Base-by-base conservation (phyloP, 1,139 yeast species). In the Debaryomyces sp. region DNA sequence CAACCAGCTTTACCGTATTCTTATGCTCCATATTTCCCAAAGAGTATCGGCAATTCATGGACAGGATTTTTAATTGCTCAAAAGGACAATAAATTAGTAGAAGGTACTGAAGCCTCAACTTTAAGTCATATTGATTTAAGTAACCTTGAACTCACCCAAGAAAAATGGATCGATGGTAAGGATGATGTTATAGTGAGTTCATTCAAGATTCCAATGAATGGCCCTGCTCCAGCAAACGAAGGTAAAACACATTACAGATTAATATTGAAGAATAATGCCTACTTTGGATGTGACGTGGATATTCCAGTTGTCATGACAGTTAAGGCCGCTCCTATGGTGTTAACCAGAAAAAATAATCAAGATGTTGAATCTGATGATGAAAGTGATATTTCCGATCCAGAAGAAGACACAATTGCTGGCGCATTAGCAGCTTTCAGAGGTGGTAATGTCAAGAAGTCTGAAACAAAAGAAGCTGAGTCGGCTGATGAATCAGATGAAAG, bases 61-160 rank as follows among this genome's bases (percentile, higher is more conserved):
- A 73, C 81, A 45, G 92, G 87, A 23, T 77, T 85, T 49, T 68
- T 92, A 48, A 72, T 83, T 35, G 72, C 79, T 43, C 96, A 89
- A 66, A 84, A 83, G 56, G 97, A 92, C 64, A 84, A 82, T 53
- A 89, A 87, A 64, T 72, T 92, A 44, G 80, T 86, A 26, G 97
- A 92, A 52, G 72, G 70, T 23, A 61, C 68, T 57, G 75, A 81
- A 13, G 90, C 91, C 4, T 75, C 77, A 32, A 70, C 70, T 38
- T 62, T 90, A 51, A 78, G 80, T 40, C 78, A 80, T 50, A 71
- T 78, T 30, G 84, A 82, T 53, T 69, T 84, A 50, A 69, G 77
- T 38, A 87, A 88, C 66, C 71, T 87, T 60, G 62, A 66, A 12
- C 68, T 87, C 48, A 62, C 79, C 8, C 81, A 78, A 54, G 80